These are phyloP conservation scores for Quercus alba DNA, from an alignment of 306 rosid species.

Conservation along the genomic window DNA sequence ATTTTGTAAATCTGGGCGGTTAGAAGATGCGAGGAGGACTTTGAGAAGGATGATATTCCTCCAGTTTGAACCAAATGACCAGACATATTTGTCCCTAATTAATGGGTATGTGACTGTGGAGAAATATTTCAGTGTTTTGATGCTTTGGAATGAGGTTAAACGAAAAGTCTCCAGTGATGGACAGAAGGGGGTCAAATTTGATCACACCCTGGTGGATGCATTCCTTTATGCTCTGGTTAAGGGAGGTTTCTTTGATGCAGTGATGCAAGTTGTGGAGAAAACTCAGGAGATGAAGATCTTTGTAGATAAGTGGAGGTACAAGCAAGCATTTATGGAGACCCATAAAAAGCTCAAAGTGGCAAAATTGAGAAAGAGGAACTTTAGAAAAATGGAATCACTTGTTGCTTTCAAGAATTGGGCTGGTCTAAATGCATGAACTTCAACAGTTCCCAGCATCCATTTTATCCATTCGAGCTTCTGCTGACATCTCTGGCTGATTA, in stretches of 20 bases:
- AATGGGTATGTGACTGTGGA: constrained; percentile 74
- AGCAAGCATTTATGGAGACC: constrained; percentile 94
- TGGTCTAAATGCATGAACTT: constrained; percentile 67
- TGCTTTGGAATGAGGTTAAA: constrained; percentile 91
- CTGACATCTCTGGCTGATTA: not conserved
- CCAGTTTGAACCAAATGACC: constrained; percentile 82
- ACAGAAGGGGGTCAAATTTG: constrained; percentile 63
- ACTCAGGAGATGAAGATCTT: constrained; percentile 77
- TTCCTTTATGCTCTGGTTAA: constrained; percentile 86
- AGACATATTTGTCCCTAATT: constrained; percentile 81
- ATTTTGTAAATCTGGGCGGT: constrained; percentile 85
- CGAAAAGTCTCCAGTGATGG: constrained; percentile 58
- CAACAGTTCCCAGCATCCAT: not conserved
- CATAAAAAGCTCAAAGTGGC: constrained; percentile 87
- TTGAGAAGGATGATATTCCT: constrained; percentile 87
- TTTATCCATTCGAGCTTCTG: constrained; percentile 7
- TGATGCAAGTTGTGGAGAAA: constrained; percentile 94
- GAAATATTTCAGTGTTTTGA: constrained; percentile 77
- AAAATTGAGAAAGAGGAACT: constrained; percentile 66
- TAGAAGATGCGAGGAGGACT: constrained; percentile 94
- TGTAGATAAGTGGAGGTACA: constrained; percentile 97
- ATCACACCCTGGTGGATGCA: constrained; percentile 76
- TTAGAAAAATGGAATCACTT: constrained; percentile 80
- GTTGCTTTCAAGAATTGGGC: constrained; percentile 97
- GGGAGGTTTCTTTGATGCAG: constrained; percentile 97